These are phyloP conservation scores for Paramyrothecium sp. DNA, from an alignment of 2,329 filamentous ascomycete species.

Conservation along the genomic window DNA sequence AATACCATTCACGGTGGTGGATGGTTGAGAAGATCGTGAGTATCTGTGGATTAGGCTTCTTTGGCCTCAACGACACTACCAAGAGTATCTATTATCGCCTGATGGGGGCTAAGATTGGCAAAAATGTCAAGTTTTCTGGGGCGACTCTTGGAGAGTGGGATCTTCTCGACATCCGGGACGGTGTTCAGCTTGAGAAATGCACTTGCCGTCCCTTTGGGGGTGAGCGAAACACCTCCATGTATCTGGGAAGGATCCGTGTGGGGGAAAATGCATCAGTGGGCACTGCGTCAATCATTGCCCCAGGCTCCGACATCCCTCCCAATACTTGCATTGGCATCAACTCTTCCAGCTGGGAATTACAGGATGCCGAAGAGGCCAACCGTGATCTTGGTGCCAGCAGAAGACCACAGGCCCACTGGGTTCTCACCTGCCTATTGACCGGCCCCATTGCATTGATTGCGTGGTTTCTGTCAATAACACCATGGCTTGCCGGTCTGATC, in stretches of 20 bases:
- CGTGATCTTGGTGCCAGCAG: conserved; percentile 38
- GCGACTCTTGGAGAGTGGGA: conserved; percentile 54
- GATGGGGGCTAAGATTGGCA: conserved; percentile 52
- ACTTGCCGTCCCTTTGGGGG: conserved; percentile 51
- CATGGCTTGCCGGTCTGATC: conserved; percentile 42
- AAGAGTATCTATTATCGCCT: conserved; percentile 46
- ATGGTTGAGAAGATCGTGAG: conserved; percentile 51
- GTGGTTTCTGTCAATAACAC: conserved; percentile 40
- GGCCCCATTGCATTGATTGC: conserved; percentile 38
- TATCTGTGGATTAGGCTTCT: conserved; percentile 47
- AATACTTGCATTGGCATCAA: conserved; percentile 54
- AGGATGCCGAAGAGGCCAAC: conserved; percentile 45
- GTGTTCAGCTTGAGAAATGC: conserved; percentile 44
- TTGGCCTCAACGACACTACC: conserved; percentile 35
- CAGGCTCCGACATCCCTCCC: conserved; percentile 46
- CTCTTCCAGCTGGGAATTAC: conserved; percentile 55
- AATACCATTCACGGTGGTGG: conserved; percentile 60
- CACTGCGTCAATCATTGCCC: conserved; percentile 46
- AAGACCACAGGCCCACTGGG: conserved; percentile 42
- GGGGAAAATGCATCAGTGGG: conserved; percentile 47
- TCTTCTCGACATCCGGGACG: conserved; percentile 51
- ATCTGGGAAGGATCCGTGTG: conserved; percentile 49
- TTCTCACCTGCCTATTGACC: conserved; percentile 38
- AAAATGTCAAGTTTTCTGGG: conserved; percentile 44
- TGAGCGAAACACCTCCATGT: conserved; percentile 58